Conservation (phyloP, 2,329 filamentous ascomycete species). For the Paecilomyces sp. region DNA sequence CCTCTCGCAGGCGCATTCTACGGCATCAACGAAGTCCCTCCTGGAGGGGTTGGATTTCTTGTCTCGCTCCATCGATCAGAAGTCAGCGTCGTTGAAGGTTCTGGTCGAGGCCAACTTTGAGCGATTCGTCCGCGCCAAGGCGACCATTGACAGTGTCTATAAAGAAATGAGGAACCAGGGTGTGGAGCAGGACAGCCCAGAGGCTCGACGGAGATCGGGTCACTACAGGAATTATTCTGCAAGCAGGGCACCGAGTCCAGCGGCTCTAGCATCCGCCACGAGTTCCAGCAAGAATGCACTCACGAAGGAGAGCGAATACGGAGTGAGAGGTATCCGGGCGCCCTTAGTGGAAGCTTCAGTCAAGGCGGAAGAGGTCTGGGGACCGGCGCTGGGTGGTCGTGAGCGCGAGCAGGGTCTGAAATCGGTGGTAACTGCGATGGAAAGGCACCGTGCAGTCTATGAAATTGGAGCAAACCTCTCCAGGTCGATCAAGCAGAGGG, state of each 20-base stretch:
- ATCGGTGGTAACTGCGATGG: constrained; percentile 65
- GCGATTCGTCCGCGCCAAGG: constrained; percentile 92
- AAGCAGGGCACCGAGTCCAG: constrained; percentile 29
- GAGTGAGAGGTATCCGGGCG: constrained; percentile 77
- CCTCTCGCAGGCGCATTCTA: constrained; percentile 82
- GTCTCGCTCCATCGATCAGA: constrained; percentile 90
- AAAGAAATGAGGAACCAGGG: constrained; percentile 84
- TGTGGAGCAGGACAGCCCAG: constrained; percentile 37
- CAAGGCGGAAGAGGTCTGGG: constrained; percentile 97
- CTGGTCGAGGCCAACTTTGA: constrained; percentile 98
- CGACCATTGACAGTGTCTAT: constrained; percentile 97
- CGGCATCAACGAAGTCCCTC: constrained; percentile 74
- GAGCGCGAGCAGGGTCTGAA: constrained; percentile 88
- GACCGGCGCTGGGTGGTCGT: constrained; percentile 80
- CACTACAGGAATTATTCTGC: constrained; percentile 51
- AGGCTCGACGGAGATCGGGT: constrained; percentile 44
- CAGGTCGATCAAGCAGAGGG: constrained; percentile 81
- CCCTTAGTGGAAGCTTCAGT: constrained; percentile 84
- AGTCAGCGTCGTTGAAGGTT: constrained; percentile 92
- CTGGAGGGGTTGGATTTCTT: constrained; percentile 77
- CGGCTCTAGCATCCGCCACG: constrained; percentile 28
- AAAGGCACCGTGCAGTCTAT: constrained; percentile 73
- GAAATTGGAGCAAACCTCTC: constrained; percentile 70
- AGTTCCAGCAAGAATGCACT: constrained; percentile 83
- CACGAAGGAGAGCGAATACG: constrained; percentile 86